Conservation (phyloP, 345 rosid genomes). For the Melaleuca quinquenervia region DNA sequence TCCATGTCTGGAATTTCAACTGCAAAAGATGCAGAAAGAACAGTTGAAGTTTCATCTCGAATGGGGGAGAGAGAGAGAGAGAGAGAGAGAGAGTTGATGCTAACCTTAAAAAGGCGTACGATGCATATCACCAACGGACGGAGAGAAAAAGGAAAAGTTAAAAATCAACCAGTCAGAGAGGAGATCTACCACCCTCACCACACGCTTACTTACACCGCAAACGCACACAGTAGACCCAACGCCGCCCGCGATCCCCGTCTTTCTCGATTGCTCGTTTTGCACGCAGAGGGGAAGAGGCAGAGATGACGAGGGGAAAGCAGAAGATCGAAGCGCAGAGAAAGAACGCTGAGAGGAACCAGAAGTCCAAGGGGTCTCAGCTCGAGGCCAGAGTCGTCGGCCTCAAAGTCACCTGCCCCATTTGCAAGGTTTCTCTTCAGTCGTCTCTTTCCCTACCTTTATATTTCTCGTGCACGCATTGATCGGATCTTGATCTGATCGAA, state of each 20-base stretch:
- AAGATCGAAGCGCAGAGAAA: slow-evolving; percentile 66
- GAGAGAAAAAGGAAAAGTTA: neutral
- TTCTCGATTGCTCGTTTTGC: neutral
- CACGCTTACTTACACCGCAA: neutral
- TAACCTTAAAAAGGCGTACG: neutral
- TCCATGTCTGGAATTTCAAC: neutral
- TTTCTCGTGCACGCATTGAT: neutral
- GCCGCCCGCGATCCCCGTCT: neutral
- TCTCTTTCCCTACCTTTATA: neutral
- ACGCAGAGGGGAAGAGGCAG: neutral
- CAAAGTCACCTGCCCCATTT: slow-evolving; percentile 60
- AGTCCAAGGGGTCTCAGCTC: slow-evolving; percentile 49
- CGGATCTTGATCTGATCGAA: neutral
- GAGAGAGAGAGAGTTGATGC: neutral
- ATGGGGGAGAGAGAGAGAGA: neutral
- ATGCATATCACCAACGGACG: neutral
- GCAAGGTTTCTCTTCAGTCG: slow-evolving; percentile 31
- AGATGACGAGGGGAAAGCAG: slow-evolving; percentile 77
- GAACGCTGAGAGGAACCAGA: slow-evolving; percentile 64
- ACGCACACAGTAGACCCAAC: neutral
- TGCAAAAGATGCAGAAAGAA: neutral
- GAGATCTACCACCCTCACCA: neutral
- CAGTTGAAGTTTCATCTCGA: neutral
- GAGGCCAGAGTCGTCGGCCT: slow-evolving; percentile 68
- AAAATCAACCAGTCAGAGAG: neutral